Conservation (phyloP, 2,329 filamentous ascomycete species). For the Fusarium sororula region DNA sequence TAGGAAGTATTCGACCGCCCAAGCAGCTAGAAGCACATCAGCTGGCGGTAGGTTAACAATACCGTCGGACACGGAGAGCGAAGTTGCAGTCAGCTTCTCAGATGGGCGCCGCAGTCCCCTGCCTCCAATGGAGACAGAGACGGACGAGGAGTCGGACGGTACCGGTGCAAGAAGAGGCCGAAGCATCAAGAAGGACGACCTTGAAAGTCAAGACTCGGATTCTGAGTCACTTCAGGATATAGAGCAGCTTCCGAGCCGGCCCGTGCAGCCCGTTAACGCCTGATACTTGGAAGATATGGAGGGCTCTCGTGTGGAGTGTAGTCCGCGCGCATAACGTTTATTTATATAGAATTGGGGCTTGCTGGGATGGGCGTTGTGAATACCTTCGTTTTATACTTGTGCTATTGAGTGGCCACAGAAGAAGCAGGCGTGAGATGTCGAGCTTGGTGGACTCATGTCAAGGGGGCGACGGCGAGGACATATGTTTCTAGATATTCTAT, state of each 20-base stretch:
- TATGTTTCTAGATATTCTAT: constrained; percentile 41
- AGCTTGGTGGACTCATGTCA: constrained; percentile 8
- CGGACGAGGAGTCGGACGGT: constrained; percentile 41
- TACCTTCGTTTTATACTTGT: constrained; percentile 18
- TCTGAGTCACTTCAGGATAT: constrained; percentile 43
- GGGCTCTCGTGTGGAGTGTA: constrained; percentile 24
- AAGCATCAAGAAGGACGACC: constrained; percentile 42
- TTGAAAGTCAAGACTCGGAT: constrained; percentile 42
- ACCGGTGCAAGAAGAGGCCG: constrained; percentile 20
- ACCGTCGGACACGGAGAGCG: constrained; percentile 68
- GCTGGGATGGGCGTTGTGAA: constrained; percentile 10
- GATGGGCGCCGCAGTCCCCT: constrained; percentile 67
- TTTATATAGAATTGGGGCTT: constrained; percentile 25
- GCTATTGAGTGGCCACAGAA: background rate
- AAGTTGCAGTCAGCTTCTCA: constrained; percentile 67
- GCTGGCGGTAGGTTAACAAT: constrained; percentile 55
- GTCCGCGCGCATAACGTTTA: constrained; percentile 42
- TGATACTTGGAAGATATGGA: constrained; percentile 33
- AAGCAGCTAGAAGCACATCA: constrained; percentile 54
- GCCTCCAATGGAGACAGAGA: constrained; percentile 59
- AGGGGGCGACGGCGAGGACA: constrained; percentile 21
- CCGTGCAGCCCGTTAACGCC: constrained; percentile 47
- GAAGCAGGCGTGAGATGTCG: constrained; percentile 3
- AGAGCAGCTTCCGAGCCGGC: constrained; percentile 43
- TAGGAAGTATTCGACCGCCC: constrained; percentile 65